Evolutionary conservation across 2,329 filamentous ascomycete species (phyloP), one percentile per base, ranked within the genome.

Genomic region (Paecilomyces sp.): DNA sequence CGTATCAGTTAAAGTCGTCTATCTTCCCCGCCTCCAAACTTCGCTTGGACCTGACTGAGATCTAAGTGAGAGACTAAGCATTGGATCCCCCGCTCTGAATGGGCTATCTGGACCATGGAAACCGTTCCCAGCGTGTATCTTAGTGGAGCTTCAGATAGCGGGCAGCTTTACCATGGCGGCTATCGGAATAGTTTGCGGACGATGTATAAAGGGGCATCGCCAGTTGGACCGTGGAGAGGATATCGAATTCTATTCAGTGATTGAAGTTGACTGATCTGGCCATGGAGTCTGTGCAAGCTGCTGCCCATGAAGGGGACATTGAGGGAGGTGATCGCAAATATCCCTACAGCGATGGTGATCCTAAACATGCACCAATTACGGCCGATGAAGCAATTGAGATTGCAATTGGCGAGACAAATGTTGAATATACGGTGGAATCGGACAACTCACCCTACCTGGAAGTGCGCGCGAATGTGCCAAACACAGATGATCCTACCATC

Each of bases 401-500:
- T 33, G 65, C 65, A 50, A 65, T 66, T 53, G 65, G 62, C 3
- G 64, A 63, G 47, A 62, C 60, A 51, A 60, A 58, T 31, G 59
- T 61, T 53, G 60, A 63, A 13, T 67, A 66, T 28, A 66, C 59
- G 30, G 58, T 61, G 7, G 59, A 61, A 53, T 58, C 56, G 6
- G 62, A 63, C 13, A 58, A 63, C 22, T 63, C 60, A 12, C 61
- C 62, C 7, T 63, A 61, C 28, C 57, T 56, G 13, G 60, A 63
- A 22, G 62, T 63, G 24, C 60, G 62, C 12, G 62, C 62, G 54
- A 61, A 63, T 41, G 70, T 71, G 4, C 67, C 69, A 15, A 69
- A 70, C 52, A 71, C 64, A 5, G 68, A 70, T 18, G 68, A 72
- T 31, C 66, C 68, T 22, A 58, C 36, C 13, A 64, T 68, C 58